phyloP scores from a whole-genome alignment of 1,139 yeast species.

The Kluyveromyces sp. region DNA sequence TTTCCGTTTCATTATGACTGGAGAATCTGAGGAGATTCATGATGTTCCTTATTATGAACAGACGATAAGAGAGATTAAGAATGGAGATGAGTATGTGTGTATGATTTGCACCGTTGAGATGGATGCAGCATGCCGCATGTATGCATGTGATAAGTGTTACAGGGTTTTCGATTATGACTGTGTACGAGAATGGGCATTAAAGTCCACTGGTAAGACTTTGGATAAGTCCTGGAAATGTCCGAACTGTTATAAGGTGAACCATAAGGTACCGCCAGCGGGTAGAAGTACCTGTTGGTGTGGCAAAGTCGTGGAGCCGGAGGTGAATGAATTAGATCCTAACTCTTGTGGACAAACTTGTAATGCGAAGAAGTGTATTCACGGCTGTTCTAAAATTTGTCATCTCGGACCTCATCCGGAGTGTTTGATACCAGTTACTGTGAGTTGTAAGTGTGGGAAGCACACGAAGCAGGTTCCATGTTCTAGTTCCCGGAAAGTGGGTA shows the following conservation, averaged over 20 bases:
- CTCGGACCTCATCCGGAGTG: slow-evolving; percentile 87
- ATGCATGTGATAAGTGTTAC: slow-evolving; percentile 68
- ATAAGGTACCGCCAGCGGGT: slow-evolving; percentile 49
- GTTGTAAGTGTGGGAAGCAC: slow-evolving; percentile 69
- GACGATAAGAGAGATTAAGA: slow-evolving; percentile 34
- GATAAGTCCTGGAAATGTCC: slow-evolving; percentile 79
- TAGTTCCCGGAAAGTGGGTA: slow-evolving; percentile 59
- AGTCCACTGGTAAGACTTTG: slow-evolving; percentile 59
- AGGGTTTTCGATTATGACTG: slow-evolving; percentile 79
- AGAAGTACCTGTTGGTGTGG: slow-evolving; percentile 81
- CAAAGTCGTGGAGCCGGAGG: slow-evolving; percentile 57
- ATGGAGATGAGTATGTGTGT: slow-evolving; percentile 64
- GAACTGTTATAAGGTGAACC: slow-evolving; percentile 57
- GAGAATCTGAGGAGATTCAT: slow-evolving; percentile 4
- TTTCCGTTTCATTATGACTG: not conserved
- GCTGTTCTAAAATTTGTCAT: slow-evolving; percentile 71
- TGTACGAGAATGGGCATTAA: slow-evolving; percentile 71
- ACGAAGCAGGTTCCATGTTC: slow-evolving; percentile 61
- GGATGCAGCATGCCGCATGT: slow-evolving; percentile 55
- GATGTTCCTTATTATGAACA: slow-evolving; percentile 26
- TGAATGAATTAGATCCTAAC: slow-evolving; percentile 61
- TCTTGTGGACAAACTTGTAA: slow-evolving; percentile 84
- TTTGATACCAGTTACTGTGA: slow-evolving; percentile 65
- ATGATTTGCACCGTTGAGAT: slow-evolving; percentile 80
- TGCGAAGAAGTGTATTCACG: slow-evolving; percentile 53